phyloP scores from a whole-genome alignment of 192 early-diverging fungal species.

The Cetraspora pellucida region DNA sequence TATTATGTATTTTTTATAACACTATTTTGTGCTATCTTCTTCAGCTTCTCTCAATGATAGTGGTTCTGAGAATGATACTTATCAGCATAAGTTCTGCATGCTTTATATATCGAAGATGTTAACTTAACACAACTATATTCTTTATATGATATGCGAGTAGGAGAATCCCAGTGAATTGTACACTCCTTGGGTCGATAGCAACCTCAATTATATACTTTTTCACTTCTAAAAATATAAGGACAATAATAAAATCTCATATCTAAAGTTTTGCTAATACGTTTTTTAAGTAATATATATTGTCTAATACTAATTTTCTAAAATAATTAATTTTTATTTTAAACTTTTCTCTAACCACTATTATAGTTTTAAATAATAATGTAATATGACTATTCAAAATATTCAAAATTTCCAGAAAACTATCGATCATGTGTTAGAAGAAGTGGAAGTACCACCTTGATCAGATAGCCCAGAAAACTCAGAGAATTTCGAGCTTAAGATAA shows the following conservation, averaged over 20 bases:
- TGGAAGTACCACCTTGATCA: too few species aligned
- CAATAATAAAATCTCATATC: background rate
- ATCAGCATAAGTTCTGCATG: background rate
- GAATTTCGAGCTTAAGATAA: too few species aligned
- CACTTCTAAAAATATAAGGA: background rate
- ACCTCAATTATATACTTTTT: background rate
- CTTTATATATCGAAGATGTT: background rate
- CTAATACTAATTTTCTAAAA: background rate
- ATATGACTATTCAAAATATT: too few species aligned
- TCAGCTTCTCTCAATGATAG: background rate
- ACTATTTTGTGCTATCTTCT: too few species aligned
- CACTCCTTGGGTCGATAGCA: background rate
- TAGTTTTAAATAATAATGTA: background rate
- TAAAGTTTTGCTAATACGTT: too few species aligned
- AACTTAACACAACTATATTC: constrained; percentile 3
- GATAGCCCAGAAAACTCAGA: too few species aligned
- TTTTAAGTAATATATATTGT: too few species aligned
- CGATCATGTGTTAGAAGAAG: too few species aligned
- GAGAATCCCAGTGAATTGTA: background rate
- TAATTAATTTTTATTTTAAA: background rate
- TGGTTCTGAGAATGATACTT: background rate
- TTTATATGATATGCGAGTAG: background rate
- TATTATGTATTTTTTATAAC: too few species aligned
- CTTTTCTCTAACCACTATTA: background rate
- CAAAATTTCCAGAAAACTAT: too few species aligned